Conservation (phyloP, 257 asterid species). For the Misopates orontium region DNA sequence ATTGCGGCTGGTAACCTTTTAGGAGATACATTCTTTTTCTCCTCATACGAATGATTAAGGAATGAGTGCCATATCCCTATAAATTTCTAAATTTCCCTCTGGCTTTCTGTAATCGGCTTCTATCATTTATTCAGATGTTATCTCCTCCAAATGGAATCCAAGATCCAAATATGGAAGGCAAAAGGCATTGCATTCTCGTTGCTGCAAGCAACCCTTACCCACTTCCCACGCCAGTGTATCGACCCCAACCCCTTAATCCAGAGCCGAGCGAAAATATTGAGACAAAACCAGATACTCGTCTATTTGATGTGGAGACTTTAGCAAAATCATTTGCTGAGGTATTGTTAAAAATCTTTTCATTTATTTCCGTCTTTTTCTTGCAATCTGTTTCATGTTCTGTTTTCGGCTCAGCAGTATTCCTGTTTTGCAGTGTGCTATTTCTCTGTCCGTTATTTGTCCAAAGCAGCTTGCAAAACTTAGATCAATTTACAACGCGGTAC, state of each 20-base stretch:
- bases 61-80: no score
- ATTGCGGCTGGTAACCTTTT: no score
- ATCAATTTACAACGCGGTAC: slow-evolving; percentile 82
- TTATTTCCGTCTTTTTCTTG: background rate
- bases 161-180: slow-evolving; percentile 63
- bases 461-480: slow-evolving; percentile 84
- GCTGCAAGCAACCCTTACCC: slow-evolving; percentile 95
- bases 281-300: slow-evolving; percentile 53
- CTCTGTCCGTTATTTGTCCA: slow-evolving; percentile 91
- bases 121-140: slow-evolving; percentile 62
- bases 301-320: slow-evolving; percentile 78
- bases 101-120: slow-evolving; percentile 18
- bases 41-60: no score
- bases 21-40: no score
- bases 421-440: slow-evolving; percentile 74
- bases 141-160: slow-evolving; percentile 58
- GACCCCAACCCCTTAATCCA: slow-evolving; percentile 51
- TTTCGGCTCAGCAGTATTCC: slow-evolving; percentile 19
- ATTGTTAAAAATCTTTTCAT: slow-evolving; percentile 4
- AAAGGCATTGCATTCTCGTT: slow-evolving; percentile 82
- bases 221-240: slow-evolving; percentile 71
- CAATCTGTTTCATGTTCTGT: slow-evolving; percentile 18
- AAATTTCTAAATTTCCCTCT: background rate
- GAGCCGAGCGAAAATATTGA: slow-evolving; percentile 60
- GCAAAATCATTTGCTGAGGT: slow-evolving; percentile 91